Evolutionary conservation across 2,329 filamentous ascomycete species (phyloP).

Genomic region (Calonectria henricotiae): DNA sequence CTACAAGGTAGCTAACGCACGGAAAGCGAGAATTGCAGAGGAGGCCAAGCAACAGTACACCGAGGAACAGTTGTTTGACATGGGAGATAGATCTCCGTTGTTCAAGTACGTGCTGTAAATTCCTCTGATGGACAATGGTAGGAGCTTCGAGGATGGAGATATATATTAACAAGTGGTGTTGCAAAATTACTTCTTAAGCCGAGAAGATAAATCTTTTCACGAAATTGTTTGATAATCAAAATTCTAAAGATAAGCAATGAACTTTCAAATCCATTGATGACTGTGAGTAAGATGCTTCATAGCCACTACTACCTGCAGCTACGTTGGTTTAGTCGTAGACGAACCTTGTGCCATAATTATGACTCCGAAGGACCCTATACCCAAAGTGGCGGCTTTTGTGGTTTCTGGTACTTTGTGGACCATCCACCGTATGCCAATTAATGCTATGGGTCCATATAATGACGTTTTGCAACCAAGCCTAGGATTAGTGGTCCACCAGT

Average conservation of each 20-base stretch:
- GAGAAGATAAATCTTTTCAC: not conserved
- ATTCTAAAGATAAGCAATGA: not conserved
- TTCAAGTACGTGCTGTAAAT: slow-evolving; percentile 53
- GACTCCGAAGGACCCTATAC: too few relatives aligned
- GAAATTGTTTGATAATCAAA: not conserved
- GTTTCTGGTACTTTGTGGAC: too few relatives aligned
- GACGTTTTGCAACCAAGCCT: not conserved
- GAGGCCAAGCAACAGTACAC: slow-evolving; percentile 53
- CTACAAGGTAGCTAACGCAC: slow-evolving; percentile 53
- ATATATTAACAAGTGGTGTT: not conserved
- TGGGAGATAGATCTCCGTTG: slow-evolving; percentile 57
- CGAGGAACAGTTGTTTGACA: slow-evolving; percentile 53
- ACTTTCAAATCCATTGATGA: not conserved
- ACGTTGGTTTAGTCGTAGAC: too few relatives aligned
- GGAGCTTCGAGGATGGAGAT: not conserved
- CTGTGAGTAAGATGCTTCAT: too few relatives aligned
- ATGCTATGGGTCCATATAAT: too few relatives aligned
- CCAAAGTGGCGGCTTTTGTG: too few relatives aligned
- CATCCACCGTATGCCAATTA: too few relatives aligned
- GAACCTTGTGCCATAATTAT: too few relatives aligned
- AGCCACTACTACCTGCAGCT: too few relatives aligned
- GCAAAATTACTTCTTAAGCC: not conserved
- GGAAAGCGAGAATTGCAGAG: slow-evolving; percentile 52
- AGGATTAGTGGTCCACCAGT: not conserved
- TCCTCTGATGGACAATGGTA: not conserved